Conservation (phyloP, 176 grass and related monocot species). For the Ampelocalamus luodianensis region DNA sequence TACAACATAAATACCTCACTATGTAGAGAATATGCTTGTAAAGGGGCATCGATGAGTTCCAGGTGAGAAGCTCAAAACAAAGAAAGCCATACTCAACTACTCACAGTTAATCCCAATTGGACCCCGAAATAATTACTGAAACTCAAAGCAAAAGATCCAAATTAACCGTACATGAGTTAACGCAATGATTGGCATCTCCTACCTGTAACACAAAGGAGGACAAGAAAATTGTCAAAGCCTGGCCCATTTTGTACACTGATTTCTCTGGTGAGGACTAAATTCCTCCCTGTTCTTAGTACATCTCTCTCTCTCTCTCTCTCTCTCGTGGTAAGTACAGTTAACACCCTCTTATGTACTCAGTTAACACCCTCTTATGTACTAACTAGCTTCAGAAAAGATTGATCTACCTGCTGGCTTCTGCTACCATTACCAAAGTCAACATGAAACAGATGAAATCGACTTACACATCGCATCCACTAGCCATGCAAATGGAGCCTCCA, state of each 20-base stretch:
- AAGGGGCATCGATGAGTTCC: no score
- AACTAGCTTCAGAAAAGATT: neutral
- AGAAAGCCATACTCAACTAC: no score
- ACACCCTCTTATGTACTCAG: neutral
- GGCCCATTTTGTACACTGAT: neutral
- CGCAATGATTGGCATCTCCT: slow-evolving; percentile 12
- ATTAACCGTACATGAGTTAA: neutral
- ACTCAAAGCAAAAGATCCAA: neutral
- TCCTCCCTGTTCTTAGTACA: neutral
- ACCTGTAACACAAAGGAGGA: neutral
- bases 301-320: neutral
- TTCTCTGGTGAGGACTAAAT: neutral
- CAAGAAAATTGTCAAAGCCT: neutral
- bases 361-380: neutral
- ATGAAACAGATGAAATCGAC: neutral
- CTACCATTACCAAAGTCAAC: neutral
- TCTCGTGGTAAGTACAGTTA: neutral
- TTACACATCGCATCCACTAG: neutral
- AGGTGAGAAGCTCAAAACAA: no score
- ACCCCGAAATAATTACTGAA: neutral
- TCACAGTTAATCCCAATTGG: no score
- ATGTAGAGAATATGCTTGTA: no score
- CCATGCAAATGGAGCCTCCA: neutral
- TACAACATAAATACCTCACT: neutral
- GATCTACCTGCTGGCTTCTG: neutral